phyloP scores from a whole-genome alignment of 139 green algal genomes.

The Nannochloris sp. region DNA sequence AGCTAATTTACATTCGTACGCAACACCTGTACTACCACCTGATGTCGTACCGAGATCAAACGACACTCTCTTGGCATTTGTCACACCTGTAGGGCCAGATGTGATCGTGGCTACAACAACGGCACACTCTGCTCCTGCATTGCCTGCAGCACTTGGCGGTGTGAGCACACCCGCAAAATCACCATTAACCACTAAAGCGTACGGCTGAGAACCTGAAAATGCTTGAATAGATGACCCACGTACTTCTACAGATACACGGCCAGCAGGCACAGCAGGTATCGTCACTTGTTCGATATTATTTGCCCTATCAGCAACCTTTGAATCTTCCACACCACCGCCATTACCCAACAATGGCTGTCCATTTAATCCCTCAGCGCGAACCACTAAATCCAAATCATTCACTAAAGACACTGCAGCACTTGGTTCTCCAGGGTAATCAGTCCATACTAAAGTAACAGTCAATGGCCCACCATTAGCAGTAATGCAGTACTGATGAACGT shows the following conservation, averaged over 20 bases:
- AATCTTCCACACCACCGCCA: conserved; percentile 17
- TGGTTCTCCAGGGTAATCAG: conserved; percentile 18
- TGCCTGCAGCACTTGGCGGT: background rate
- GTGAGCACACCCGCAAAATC: conserved; percentile 31
- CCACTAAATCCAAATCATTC: conserved; percentile 81
- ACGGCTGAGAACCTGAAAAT: conserved; percentile 42
- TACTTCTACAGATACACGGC: conserved; percentile 57
- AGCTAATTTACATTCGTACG: conserved; percentile 37
- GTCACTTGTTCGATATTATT: conserved; percentile 78
- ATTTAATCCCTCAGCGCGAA: conserved; percentile 49
- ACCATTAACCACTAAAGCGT: conserved; percentile 63
- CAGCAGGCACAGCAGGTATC: conserved; percentile 37
- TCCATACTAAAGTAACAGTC: conserved; percentile 59
- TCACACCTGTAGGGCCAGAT: conserved; percentile 18
- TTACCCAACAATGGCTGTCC: conserved; percentile 56
- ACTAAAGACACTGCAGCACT: conserved; percentile 47
- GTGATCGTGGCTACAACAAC: conserved; percentile 32
- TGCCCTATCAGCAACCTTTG: conserved; percentile 36
- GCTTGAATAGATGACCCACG: conserved; percentile 1
- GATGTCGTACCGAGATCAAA: conserved; percentile 37
- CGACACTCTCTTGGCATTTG: background rate
- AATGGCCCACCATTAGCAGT: conserved; percentile 46
- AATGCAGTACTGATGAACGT: conserved; percentile 60
- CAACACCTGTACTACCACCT: conserved; percentile 1
- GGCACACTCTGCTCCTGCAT: conserved; percentile 4